These are phyloP conservation scores for Trametes coccinea DNA, from an alignment of 768 basidiomycete genomes.

Conservation along the genomic window DNA sequence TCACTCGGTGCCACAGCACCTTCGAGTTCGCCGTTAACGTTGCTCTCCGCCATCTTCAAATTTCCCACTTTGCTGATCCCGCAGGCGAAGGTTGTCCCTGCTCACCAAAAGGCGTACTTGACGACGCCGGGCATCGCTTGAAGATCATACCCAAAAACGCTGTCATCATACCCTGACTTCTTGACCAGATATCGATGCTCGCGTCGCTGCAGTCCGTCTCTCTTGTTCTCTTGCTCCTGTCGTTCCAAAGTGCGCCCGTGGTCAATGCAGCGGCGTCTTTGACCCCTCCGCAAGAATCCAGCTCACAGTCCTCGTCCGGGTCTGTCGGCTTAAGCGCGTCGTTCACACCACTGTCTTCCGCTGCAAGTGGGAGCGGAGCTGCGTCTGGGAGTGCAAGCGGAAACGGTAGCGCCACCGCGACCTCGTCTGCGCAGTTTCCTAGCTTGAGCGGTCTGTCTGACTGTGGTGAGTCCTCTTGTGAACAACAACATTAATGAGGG, in stretches of 20 bases:
- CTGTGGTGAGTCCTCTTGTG: conserved; percentile 21
- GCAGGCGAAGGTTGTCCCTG: no score
- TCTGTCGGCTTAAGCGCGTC: conserved; percentile 3
- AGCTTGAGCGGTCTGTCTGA: conserved; percentile 23
- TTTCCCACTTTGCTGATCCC: no score
- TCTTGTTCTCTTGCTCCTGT: background rate
- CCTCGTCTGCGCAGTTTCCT: conserved; percentile 24
- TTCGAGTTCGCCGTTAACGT: background rate
- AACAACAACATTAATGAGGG: background rate
- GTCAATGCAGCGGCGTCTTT: conserved; percentile 7
- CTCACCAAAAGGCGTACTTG: no score
- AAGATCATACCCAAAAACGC: no score
- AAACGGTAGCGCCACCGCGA: conserved; percentile 10
- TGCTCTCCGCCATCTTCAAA: background rate
- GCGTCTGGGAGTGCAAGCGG: conserved; percentile 1
- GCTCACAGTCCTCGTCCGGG: background rate
- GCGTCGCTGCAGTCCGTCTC: background rate
- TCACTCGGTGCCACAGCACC: background rate
- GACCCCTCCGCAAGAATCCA: background rate
- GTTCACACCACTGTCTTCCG: background rate
- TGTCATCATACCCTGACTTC: background rate
- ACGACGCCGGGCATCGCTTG: no score
- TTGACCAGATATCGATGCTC: background rate
- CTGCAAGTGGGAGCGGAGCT: background rate
- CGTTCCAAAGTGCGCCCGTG: background rate